Evolutionary conservation across 192 early-diverging fungal species (phyloP), one percentile per base, ranked within the genome.

Genomic region (Chytriomyces sp.): DNA sequence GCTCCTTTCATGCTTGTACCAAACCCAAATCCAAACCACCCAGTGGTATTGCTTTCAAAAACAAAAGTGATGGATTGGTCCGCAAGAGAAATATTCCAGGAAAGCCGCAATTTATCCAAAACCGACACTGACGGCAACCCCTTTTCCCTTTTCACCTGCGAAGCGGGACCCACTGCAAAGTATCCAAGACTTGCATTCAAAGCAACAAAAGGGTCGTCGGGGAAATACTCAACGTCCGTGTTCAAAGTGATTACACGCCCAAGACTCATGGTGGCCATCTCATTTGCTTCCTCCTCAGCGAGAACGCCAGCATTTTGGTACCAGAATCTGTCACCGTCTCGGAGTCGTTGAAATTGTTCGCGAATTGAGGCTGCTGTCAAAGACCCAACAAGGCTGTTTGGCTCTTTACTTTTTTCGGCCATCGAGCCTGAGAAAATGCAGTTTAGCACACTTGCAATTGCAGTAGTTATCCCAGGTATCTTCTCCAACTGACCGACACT

Each of bases 301-400:
- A 89, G 78, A 18, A 87, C 82, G 18, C 85, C 88, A 16, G 76
- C 68, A 18, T 81, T 81, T 69, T 89, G 76, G 57, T 85, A 89
- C 88, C 88, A 89, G 60, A 70, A 86, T 24, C 80, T 73, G 61
- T 89, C 87, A 2, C 81, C 82, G 45, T 79, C 88, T 24, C 87
- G 61, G 9, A 89, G 47, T 9, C 78, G 47, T 2, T 20, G 26
- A 68, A 89, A 89, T 61, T 90, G 83, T 24, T 82, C 80, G 10
- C 64, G 68, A 20, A 84, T 73, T 24, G 77, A 76, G 5, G 69
- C 66, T 16, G 61, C 35, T 28, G 76, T 72, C 7, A 85, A 49
- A 3, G 82, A 82, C 10, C 84, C 82, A 28, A 84, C 76, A 44
- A 76, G 23, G 2, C 64, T 59, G 43, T 67, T 67, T 8, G 64